A percentile compares a stretch with the other conserved stretches of the same genome.
Conservation (phyloP, 352 stramenopile species). For the Pythium utonaiense region DNA sequence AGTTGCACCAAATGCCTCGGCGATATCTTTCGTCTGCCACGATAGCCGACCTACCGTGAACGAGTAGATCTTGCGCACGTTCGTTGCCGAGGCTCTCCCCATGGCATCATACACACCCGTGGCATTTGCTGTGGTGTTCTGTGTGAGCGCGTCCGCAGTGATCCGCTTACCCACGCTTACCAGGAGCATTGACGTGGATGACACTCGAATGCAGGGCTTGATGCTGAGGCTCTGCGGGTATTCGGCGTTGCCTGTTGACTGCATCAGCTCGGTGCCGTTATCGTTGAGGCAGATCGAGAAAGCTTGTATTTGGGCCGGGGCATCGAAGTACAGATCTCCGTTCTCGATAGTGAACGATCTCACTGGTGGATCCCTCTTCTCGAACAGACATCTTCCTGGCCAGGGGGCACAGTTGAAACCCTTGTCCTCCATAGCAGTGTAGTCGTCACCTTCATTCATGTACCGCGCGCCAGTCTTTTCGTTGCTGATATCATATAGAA, state of each 20-base stretch:
- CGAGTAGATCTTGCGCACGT: background rate
- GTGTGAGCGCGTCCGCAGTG: background rate
- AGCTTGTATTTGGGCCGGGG: background rate
- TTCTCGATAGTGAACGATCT: background rate
- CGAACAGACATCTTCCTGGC: background rate
- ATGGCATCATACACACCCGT: no score
- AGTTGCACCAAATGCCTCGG: no score
- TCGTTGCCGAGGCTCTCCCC: no score
- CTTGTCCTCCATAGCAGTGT: background rate
- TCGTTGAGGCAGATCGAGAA: background rate
- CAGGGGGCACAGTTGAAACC: background rate
- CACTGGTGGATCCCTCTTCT: background rate
- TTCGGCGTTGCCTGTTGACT: background rate
- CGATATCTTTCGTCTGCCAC: no score
- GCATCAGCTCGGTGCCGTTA: background rate
- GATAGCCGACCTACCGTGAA: background rate
- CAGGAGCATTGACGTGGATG: background rate
- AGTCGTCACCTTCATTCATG: background rate
- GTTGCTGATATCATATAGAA: background rate
- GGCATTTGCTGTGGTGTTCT: background rate
- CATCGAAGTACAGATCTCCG: background rate
- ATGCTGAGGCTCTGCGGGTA: background rate
- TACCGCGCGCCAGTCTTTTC: background rate
- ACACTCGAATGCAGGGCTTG: background rate
- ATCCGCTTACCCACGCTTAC: background rate